These are phyloP conservation scores for Lentinula boryana DNA, from an alignment of 768 basidiomycete genomes.

Conservation along the genomic window DNA sequence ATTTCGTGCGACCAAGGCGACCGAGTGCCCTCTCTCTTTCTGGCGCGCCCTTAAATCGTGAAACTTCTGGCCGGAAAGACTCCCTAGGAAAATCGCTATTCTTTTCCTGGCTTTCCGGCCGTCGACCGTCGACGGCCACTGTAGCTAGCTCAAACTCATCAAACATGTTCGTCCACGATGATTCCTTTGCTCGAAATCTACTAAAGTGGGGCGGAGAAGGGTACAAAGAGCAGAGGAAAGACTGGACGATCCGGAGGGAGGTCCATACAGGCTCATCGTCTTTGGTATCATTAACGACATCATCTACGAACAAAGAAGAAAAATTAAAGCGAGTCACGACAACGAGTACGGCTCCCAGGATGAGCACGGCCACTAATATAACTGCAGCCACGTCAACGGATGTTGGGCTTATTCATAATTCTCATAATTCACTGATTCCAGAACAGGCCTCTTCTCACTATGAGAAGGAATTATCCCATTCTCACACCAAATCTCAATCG, in stretches of 20 bases:
- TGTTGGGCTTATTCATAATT: not conserved
- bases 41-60: conserved; percentile 1
- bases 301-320: not conserved
- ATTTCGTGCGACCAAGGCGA: conserved; percentile 12
- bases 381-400: not conserved
- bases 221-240: conserved; percentile 36
- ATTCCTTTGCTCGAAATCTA: conserved; percentile 36
- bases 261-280: conserved; percentile 27
- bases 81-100: not conserved
- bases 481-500: not conserved
- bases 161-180: conserved; percentile 19
- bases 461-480: not conserved
- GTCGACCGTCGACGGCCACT: conserved; percentile 38
- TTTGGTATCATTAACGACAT: not conserved
- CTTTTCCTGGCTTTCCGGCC: conserved; percentile 10
- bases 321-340: conserved; percentile 20
- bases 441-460: not conserved
- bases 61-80: not conserved
- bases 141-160: conserved; percentile 11
- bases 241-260: conserved; percentile 60
- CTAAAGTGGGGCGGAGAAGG: conserved; percentile 36
- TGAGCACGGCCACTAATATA: not conserved
- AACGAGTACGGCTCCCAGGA: not conserved
- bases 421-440: too few relatives aligned
- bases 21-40: not conserved